These are phyloP conservation scores for Clitopilus passeckerianus DNA, from an alignment of 768 basidiomycete genomes.

Conservation along the genomic window DNA sequence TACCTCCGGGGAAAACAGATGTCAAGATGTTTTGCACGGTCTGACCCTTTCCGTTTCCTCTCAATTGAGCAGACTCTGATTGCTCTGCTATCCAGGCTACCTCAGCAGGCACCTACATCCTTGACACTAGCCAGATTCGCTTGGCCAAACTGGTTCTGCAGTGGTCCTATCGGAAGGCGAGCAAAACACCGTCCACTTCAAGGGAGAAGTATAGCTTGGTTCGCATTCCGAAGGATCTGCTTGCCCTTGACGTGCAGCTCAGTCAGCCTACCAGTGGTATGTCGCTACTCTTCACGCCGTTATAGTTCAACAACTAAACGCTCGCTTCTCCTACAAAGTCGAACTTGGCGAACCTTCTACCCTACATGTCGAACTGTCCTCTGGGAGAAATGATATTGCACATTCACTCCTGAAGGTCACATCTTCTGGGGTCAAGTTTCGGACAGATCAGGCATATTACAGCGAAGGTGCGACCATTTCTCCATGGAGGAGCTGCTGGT, in stretches of 20 bases:
- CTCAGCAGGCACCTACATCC: constrained; percentile 59
- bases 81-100: constrained; percentile 45
- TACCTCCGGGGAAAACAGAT: constrained; percentile 56
- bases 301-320: not conserved
- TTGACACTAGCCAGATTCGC: constrained; percentile 65
- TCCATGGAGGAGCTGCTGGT: no score
- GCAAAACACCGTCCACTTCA: constrained; percentile 9
- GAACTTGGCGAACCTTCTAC: constrained; percentile 56
- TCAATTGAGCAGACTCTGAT: no score
- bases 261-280: constrained; percentile 49
- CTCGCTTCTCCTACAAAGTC: constrained; percentile 32
- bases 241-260: constrained; percentile 60
- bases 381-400: constrained; percentile 64
- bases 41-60: constrained; percentile 16
- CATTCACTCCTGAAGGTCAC: constrained; percentile 49
- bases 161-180: constrained; percentile 45
- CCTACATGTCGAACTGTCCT: constrained; percentile 52
- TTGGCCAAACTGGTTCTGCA: constrained; percentile 63
- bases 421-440: constrained; percentile 51
- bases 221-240: constrained; percentile 56
- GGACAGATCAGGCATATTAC: constrained; percentile 34
- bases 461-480: constrained; percentile 24
- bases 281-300: constrained; percentile 4
- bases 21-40: constrained; percentile 72
- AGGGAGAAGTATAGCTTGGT: constrained; percentile 36